Conservation (phyloP, 2,329 filamentous ascomycete species). For the Akanthomyces dipterigenus region DNA sequence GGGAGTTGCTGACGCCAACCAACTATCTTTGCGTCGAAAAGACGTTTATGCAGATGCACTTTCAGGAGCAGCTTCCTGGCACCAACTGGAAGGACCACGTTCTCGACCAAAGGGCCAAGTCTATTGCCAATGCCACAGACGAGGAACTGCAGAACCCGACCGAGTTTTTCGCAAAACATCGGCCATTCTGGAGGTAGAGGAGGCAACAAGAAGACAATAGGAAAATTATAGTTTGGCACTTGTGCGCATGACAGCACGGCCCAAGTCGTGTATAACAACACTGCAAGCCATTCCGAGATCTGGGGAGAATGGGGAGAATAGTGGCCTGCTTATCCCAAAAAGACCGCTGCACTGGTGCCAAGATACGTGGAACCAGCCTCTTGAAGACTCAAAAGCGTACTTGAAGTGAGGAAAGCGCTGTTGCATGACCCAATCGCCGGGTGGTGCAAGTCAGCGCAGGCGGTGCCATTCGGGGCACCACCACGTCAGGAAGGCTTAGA, state of each 20-base stretch:
- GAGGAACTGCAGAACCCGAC: not conserved
- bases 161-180: not conserved
- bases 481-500: not conserved
- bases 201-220: not conserved
- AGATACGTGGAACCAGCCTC: too few relatives aligned
- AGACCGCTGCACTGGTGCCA: too few relatives aligned
- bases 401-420: not conserved
- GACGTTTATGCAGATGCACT: not conserved
- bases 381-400: too few relatives aligned
- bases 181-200: not conserved
- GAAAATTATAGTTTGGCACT: not conserved
- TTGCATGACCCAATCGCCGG: not conserved
- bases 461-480: not conserved
- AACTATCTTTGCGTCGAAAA: slow-evolving; percentile 5
- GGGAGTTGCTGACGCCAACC: not conserved
- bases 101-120: not conserved
- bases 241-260: too few relatives aligned
- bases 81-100: slow-evolving; percentile 2
- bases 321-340: too few relatives aligned
- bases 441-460: not conserved
- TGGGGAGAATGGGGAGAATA: too few relatives aligned
- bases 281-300: too few relatives aligned
- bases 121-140: not conserved
- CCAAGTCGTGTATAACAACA: too few relatives aligned
- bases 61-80: not conserved